Evolutionary conservation across 1,284 basidiomycete species (phyloP).

Genomic region (Cryptococcus sp.): DNA sequence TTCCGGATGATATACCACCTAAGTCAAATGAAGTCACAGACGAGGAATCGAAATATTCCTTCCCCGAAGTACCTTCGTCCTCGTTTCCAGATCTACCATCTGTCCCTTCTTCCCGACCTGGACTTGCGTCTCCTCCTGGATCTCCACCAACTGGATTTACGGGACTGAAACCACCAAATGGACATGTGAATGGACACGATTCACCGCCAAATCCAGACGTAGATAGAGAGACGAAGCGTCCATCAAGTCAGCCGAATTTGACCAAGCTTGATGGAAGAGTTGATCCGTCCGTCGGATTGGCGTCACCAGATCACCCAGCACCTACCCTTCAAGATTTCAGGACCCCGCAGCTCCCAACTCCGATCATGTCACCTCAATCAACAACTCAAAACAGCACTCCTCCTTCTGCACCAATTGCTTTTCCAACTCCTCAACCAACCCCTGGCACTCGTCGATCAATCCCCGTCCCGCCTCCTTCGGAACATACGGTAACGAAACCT

Average conservation of each 20-base stretch:
- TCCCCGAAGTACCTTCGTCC: slow-evolving; percentile 23
- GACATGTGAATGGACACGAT: slow-evolving; percentile 2
- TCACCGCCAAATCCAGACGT: slow-evolving; percentile 23
- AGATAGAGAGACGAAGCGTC: slow-evolving; percentile 15
- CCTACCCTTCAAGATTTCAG: not conserved
- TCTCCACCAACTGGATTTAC: slow-evolving; percentile 2
- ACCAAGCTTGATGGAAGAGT: slow-evolving; percentile 2
- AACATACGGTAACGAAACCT: slow-evolving; percentile 27
- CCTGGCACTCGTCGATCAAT: slow-evolving; percentile 3
- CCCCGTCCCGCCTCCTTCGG: not conserved
- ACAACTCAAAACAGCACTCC: slow-evolving; percentile 1
- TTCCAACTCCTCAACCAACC: slow-evolving; percentile 18
- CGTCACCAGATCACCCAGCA: not conserved
- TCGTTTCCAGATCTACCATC: slow-evolving; percentile 25
- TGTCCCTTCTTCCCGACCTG: slow-evolving; percentile 19
- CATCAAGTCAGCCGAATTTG: slow-evolving; percentile 24
- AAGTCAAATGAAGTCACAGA: slow-evolving; percentile 7
- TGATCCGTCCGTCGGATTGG: not conserved
- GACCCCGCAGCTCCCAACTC: not conserved
- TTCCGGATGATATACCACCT: slow-evolving; percentile 17
- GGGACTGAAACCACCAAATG: not conserved
- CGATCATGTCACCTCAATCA: not conserved
- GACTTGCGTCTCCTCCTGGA: slow-evolving; percentile 19
- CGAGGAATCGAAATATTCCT: slow-evolving; percentile 4
- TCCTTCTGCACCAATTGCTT: slow-evolving; percentile 7